A percentile compares a stretch with the other conserved stretches of the same genome.
phyloP scores from a whole-genome alignment of 176 grass and related monocot species.

The maize (Zea mays) region DNA sequence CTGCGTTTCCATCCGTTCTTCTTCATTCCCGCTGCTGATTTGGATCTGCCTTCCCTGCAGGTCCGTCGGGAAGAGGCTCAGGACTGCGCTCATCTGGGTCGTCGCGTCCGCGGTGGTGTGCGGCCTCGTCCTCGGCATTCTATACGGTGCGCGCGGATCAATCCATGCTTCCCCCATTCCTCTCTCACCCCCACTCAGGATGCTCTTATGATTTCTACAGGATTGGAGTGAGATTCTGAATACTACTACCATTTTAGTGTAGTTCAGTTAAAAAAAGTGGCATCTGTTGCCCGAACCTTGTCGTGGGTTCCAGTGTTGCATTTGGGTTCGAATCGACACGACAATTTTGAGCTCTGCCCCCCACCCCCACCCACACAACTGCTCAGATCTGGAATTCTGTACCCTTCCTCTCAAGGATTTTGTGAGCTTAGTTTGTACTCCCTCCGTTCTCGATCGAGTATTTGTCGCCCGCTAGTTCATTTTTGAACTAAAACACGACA shows the following conservation, averaged over 20 bases:
- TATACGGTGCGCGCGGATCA: slow-evolving; percentile 64
- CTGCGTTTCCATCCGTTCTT: too few relatives aligned
- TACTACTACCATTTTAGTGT: neutral
- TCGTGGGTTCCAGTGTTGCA: too few relatives aligned
- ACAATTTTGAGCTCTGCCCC: neutral
- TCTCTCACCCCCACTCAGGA: neutral
- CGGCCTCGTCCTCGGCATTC: slow-evolving; percentile 84
- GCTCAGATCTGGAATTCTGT: too few relatives aligned
- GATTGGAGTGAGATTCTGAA: neutral
- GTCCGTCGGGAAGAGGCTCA: slow-evolving; percentile 81
- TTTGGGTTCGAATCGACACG: neutral
- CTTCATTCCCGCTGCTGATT: slow-evolving; percentile 1
- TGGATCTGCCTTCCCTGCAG: slow-evolving; percentile 49
- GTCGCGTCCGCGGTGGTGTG: slow-evolving; percentile 68
- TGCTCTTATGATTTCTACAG: neutral
- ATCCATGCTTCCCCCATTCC: neutral
- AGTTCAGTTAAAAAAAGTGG: slow-evolving; percentile 1
- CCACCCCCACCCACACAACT: too few relatives aligned
- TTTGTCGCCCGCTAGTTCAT: too few relatives aligned
- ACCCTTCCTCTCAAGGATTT: too few relatives aligned
- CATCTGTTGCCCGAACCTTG: slow-evolving; percentile 12
- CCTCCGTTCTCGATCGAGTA: too few relatives aligned
- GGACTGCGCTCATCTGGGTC: slow-evolving; percentile 78
- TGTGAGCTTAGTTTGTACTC: too few relatives aligned
- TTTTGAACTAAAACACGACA: too few relatives aligned